Base-by-base conservation (phyloP, 768 basidiomycete genomes). In the Cystofilobasidium ferigula region DNA sequence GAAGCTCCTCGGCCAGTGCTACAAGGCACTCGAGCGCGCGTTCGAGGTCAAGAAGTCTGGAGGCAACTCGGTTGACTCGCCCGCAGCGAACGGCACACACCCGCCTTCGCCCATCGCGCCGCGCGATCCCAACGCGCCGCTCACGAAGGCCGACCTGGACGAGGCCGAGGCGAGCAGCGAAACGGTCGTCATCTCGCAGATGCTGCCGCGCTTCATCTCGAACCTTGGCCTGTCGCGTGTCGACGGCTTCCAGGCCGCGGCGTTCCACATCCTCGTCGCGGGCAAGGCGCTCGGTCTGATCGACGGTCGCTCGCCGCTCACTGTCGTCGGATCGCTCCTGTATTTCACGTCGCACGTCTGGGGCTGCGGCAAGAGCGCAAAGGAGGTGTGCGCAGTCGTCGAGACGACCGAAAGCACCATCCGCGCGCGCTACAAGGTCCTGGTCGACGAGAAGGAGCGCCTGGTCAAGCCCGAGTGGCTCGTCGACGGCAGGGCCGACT, bases 321-420 rank as follows among this genome's bases (percentile, higher is more conserved):
- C 95, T n/a, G 92, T 99, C 70, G 95, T 94, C n/a, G 89, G 90
- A 47, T 91, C 89, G 45, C 89, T 90, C 24, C 91, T 99, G 67
- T 91, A 87, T 78, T 97, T 98, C 77, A 88, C 89, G 35, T 88
- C 88, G 73, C 81, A 86, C 70, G 74, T 97, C 48, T 80, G 93
- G 72, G 89, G 86, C 61, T 83, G 84, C 72, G 72, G 78, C 32
- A 89, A 88, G 77, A 81, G 84, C 28, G 81, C 86, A 57, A 84
- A 85, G 77, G 90, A 97, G 72, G 92, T 99, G 73, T 87, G 87
- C 69, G 79, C 81, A 20, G 89, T 97, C 14, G 93, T 90, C 3
- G 91, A 92, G 13, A 91, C 97, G 24, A 92, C 90, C 74, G 94
- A 98, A 75, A 86, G 89, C 59, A 98, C 95, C 58, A 92, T 97